Evolutionary conservation across 345 rosid species (phyloP), one percentile per base, ranked within the genome.

Genomic region (Stellera chamaejasme): DNA sequence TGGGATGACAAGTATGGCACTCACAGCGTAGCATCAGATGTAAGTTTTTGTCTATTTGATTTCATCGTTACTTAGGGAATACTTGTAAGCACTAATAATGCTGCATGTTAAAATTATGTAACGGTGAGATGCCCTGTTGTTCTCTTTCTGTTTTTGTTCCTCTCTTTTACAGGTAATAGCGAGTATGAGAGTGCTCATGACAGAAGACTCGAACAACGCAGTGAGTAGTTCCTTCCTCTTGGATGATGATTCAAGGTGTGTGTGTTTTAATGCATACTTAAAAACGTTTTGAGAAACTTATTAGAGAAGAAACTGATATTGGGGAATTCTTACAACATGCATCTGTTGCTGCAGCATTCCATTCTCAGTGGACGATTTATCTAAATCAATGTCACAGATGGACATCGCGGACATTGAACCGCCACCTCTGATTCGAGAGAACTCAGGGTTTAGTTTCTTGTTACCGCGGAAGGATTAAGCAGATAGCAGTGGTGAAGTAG

Each of bases 1-100:
- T 90, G 97, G 97, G 97, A 90, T 42, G 97, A 90, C 82, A 90
- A 90, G 75, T 90, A 90, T 48, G 94, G 91, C 65, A 87, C 96
- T 0, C 97, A 85, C 13, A 90, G 97, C 46, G 97, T 90, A 49
- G 77, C 96, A 45, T 56, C 87, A 0, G 96, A 90, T 61, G 97
- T 90, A 77, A 83, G 97, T 76, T 72, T 54, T 13, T 13, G 48
- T 43, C 45, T 27, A 58, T 66, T 61, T 59, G 51, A 48, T 72
- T 61, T 59, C 54, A 48, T 72, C 45, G 41, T 50, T 58, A 50
- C 52, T 57, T 43, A 52, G 41, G 48, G 43, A 66, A 53, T 65
- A 64, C 63, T 59, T 16, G 23, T 32, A 8, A 4, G 39, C 39
- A 1, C 39, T 32, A 8, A 4, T 32, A 27, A 61, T 62, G 16